Conservation (phyloP, 768 basidiomycete species). For the Lentinula edodes region DNA sequence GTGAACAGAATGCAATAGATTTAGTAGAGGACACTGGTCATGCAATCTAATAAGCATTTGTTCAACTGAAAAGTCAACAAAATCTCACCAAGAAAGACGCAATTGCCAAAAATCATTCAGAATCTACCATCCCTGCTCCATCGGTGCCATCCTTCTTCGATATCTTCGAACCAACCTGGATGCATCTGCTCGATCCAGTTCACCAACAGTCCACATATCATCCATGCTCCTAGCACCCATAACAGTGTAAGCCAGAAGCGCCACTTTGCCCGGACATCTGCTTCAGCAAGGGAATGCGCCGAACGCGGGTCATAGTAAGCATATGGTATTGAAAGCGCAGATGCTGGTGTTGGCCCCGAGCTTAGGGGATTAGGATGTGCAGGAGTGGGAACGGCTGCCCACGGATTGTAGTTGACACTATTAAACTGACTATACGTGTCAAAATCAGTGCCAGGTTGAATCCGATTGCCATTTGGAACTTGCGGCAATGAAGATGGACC, state of each 20-base stretch:
- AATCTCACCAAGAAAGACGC: neutral
- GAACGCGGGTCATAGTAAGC: slow-evolving; percentile 33
- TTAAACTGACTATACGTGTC: neutral
- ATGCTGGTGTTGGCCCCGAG: slow-evolving; percentile 3
- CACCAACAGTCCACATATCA: slow-evolving; percentile 20
- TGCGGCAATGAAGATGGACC: neutral
- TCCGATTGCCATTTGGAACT: neutral
- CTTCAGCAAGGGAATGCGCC: slow-evolving; percentile 21
- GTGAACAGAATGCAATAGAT: neutral
- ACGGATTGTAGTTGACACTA: slow-evolving; percentile 7
- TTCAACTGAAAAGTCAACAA: neutral
- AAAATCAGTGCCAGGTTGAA: neutral
- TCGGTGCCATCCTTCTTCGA: neutral
- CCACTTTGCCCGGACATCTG: slow-evolving; percentile 30
- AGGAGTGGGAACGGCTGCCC: slow-evolving; percentile 1
- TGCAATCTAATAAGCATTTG: neutral
- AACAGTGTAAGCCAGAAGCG: slow-evolving; percentile 29
- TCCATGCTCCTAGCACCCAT: slow-evolving; percentile 23
- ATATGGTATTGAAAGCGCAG: slow-evolving; percentile 23
- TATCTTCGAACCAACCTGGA: neutral
- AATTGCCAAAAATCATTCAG: neutral
- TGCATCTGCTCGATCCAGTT: neutral
- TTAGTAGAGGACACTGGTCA: neutral
- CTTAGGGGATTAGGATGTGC: neutral
- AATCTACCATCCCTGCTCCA: neutral